Conservation (phyloP, 1,139 yeast genomes). For the Protomyces lactucae-debilis region DNA sequence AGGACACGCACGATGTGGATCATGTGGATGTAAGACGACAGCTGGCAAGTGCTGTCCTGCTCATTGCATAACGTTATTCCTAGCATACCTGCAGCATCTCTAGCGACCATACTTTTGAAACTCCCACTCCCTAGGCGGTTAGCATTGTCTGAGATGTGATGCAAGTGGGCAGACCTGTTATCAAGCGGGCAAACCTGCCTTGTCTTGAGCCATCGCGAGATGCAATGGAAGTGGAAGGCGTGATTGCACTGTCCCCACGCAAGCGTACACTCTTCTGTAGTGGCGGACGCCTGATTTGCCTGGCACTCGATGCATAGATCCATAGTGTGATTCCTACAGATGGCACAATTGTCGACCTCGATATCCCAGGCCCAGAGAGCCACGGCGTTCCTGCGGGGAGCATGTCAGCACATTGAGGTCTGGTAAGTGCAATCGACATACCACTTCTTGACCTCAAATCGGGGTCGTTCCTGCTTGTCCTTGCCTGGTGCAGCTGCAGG, state of each 20-base stretch:
- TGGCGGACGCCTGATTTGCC: constrained; percentile 61
- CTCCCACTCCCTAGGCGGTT: constrained; percentile 54
- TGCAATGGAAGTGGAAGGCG: constrained; percentile 93
- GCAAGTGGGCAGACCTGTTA: constrained; percentile 44
- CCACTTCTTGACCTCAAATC: constrained; percentile 62
- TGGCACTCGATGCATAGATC: constrained; percentile 98
- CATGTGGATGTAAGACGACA: constrained; percentile 81
- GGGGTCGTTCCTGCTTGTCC: constrained; percentile 35
- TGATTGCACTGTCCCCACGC: constrained; percentile 98
- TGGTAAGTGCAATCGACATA: neutral
- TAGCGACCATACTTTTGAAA: constrained; percentile 68
- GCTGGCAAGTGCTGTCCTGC: constrained; percentile 53
- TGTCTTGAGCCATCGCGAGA: constrained; percentile 92
- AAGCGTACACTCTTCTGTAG: constrained; percentile 81
- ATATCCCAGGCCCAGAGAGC: constrained; percentile 99
- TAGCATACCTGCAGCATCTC: neutral
- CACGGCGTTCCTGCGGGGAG: constrained; percentile 80
- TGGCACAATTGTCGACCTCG: constrained; percentile 94
- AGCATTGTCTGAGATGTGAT: neutral
- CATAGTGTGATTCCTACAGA: constrained; percentile 97
- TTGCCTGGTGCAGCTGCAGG: neutral
- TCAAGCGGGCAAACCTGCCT: constrained; percentile 97
- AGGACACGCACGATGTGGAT: constrained; percentile 96
- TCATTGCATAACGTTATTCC: constrained; percentile 1
- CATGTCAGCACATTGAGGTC: neutral